These are phyloP conservation scores for Collybiopsis luxurians DNA, from an alignment of 768 basidiomycete genomes.

Conservation along the genomic window DNA sequence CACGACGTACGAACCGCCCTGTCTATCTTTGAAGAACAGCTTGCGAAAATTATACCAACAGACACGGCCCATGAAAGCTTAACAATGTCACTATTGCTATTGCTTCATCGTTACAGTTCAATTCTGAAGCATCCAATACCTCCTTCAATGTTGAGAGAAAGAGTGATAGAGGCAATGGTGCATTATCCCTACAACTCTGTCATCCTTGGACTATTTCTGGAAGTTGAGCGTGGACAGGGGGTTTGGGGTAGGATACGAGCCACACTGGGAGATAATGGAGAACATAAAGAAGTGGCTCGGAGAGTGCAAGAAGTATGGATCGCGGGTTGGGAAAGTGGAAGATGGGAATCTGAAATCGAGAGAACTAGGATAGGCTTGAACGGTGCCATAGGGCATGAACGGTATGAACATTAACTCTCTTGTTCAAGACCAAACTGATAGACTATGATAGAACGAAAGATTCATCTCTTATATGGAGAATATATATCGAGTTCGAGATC, in stretches of 20 bases:
- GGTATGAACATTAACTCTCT: conserved; percentile 40
- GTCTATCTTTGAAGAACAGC: conserved; percentile 38
- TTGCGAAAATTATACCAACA: conserved; percentile 24
- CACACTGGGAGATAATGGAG: conserved; percentile 47
- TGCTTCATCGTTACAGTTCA: conserved; percentile 60
- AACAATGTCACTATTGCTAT: conserved; percentile 49
- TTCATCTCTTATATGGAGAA: conserved; percentile 68
- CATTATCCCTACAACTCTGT: conserved; percentile 69
- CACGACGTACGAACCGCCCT: conserved; percentile 38
- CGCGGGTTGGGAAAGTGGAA: conserved; percentile 71
- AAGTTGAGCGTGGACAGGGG: conserved; percentile 73
- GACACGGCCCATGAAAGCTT: conserved; percentile 49
- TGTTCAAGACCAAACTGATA: background rate
- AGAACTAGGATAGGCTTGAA: conserved; percentile 63
- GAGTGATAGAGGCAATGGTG: conserved; percentile 51
- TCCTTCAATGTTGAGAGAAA: conserved; percentile 55
- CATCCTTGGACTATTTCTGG: conserved; percentile 70
- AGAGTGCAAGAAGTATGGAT: conserved; percentile 74
- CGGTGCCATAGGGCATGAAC: conserved; percentile 60
- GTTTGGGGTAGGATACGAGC: conserved; percentile 72
- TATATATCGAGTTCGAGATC: conserved; percentile 79
- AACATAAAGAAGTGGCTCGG: conserved; percentile 53
- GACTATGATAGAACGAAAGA: conserved; percentile 50
- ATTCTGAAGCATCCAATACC: conserved; percentile 56
- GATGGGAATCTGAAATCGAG: conserved; percentile 71